Percentiles rank a stretch among this genome's conserved stretches.
These are phyloP conservation scores for Thraustochytrium sp. DNA, from an alignment of 352 stramenopile species.

Conservation along the genomic window DNA sequence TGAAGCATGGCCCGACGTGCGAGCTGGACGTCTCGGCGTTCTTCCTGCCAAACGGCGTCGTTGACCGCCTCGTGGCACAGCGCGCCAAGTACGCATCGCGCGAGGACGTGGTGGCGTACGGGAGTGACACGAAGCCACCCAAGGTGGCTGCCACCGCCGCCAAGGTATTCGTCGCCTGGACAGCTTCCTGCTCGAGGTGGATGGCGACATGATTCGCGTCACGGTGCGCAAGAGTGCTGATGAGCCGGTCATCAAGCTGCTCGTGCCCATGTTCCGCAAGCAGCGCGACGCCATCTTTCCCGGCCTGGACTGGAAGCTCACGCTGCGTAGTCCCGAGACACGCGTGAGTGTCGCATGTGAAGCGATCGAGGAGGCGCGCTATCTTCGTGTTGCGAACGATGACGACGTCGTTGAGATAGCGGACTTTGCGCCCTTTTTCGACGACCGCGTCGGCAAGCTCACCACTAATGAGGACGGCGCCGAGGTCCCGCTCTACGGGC, in stretches of 20 bases:
- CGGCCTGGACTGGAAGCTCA: too few species aligned
- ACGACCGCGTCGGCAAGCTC: background rate
- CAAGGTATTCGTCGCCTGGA: background rate
- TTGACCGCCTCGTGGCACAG: background rate
- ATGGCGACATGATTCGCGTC: too few species aligned
- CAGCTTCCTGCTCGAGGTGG: too few species aligned
- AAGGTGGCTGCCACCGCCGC: background rate
- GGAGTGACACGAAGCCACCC: background rate
- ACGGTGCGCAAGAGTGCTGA: too few species aligned
- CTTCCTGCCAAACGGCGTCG: constrained; percentile 13
- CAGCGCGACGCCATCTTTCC: too few species aligned
- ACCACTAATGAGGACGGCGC: background rate
- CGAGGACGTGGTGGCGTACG: too few species aligned
- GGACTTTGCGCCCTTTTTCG: constrained; percentile 3
- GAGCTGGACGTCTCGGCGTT: background rate
- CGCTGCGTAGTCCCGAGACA: too few species aligned
- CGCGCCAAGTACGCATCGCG: too few species aligned
- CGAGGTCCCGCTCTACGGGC: background rate
- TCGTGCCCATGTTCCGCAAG: too few species aligned
- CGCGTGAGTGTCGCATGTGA: too few species aligned
- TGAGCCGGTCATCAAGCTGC: too few species aligned
- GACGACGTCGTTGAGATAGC: background rate
- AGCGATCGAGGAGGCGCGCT: too few species aligned
- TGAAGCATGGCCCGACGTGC: background rate
- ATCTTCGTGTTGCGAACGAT: background rate